Percentiles rank a stretch among this genome's conserved stretches.
These are phyloP conservation scores for Tieghemostelium lacteum DNA, from an alignment of 78 protist species.

Conservation along the genomic window DNA sequence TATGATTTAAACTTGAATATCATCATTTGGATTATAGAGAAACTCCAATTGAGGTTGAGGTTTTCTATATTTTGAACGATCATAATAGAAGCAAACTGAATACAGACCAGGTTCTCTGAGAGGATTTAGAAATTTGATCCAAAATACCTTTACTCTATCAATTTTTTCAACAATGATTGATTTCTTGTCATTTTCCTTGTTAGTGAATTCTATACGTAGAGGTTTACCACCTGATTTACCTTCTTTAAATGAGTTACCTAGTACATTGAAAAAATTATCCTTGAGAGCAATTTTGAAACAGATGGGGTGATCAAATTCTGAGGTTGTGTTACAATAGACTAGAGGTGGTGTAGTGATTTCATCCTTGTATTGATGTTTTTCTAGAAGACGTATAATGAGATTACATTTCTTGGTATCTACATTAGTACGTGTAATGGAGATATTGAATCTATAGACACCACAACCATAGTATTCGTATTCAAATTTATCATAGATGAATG, in stretches of 20 bases:
- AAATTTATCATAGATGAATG: not conserved
- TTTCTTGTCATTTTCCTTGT: too few relatives aligned
- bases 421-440: not conserved
- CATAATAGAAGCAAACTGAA: too few relatives aligned
- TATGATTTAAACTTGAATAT: too few relatives aligned
- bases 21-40: too few relatives aligned
- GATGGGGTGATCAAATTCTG: not conserved
- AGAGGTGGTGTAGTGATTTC: not conserved
- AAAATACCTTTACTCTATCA: too few relatives aligned
- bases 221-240: not conserved
- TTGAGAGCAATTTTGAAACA: not conserved
- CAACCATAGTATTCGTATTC: not conserved
- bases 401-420: not conserved
- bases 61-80: too few relatives aligned
- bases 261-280: not conserved
- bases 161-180: too few relatives aligned
- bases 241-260: not conserved
- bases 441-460: not conserved
- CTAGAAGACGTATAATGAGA: not conserved
- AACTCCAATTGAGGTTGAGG: too few relatives aligned
- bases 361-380: not conserved
- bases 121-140: too few relatives aligned
- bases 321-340: not conserved
- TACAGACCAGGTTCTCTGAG: too few relatives aligned
- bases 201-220: too few relatives aligned